Evolutionary conservation across 2,329 filamentous ascomycete species (phyloP).

Genomic region (Fusarium equiseti): DNA sequence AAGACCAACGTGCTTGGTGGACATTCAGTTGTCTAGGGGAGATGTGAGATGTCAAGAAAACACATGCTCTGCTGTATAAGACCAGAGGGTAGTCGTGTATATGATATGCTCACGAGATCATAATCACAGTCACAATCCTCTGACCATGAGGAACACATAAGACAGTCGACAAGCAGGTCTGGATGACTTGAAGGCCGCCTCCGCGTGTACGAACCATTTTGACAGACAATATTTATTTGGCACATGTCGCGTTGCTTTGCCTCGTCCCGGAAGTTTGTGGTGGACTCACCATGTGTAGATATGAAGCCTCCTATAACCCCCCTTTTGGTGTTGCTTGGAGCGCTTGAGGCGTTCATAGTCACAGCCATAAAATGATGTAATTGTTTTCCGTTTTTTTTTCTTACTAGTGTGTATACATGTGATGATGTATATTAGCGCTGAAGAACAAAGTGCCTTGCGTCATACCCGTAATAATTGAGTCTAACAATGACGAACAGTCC

Average conservation of each 20-base stretch:
- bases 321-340: slow-evolving; percentile 2
- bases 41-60: slow-evolving; percentile 23
- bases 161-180: slow-evolving; percentile 15
- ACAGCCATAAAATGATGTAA: slow-evolving; percentile 39
- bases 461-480: slow-evolving; percentile 25
- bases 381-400: slow-evolving; percentile 3
- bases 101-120: slow-evolving; percentile 39
- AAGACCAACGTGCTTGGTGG: slow-evolving; percentile 4
- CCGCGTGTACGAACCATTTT: not conserved
- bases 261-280: not conserved
- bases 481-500: slow-evolving; percentile 6
- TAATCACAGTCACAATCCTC: slow-evolving; percentile 31
- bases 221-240: not conserved
- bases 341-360: not conserved
- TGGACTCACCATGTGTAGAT: not conserved
- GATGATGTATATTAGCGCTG: slow-evolving; percentile 10
- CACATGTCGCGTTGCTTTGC: not conserved
- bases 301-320: not conserved
- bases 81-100: not conserved
- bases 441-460: slow-evolving; percentile 26
- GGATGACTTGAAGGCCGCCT: not conserved
- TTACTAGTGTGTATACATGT: slow-evolving; percentile 33
- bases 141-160: slow-evolving; percentile 10
- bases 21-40: slow-evolving; percentile 34
- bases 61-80: slow-evolving; percentile 26